Base-by-base conservation (phyloP, 495 filamentous ascomycete genomes). In the Tuber borchii region DNA sequence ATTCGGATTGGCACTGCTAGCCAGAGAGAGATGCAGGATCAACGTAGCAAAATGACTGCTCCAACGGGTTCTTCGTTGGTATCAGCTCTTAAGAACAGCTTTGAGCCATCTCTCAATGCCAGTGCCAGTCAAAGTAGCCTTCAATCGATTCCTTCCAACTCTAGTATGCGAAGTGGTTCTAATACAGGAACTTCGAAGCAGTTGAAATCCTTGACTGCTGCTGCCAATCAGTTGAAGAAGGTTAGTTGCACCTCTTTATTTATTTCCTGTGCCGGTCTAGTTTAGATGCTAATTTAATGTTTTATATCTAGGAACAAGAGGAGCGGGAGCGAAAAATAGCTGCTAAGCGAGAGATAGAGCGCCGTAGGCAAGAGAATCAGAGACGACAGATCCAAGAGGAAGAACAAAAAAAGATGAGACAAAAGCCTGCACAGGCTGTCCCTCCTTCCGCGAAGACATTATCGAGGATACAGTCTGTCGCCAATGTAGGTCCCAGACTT, bases 271-370 rank as follows among this genome's bases (percentile, higher is more conserved):
- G 1, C 26, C 42, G 37, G n/a, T 45, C 34, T 37, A 6, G 31
- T 42, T 51, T 31, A 6, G n/a, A 34, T 79, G n/a, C 77, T 79
- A 43, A 79, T 71, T 31, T 14, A 14, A 5, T 65, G 10, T 70
- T 69, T 56, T 17, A 34, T 40, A 61, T 40, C 72, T 19, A 79
- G 77, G 81, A 82, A 12, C 80, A 82, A 72, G 81, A 83, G 68
- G 82, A 83, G 17, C 76, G 74, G 46, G 81, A 83, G 83, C 94
- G 91, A 84, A 93, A 91, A 82, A 88, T 87, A n/a, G 89, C 90
- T 2, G 88, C 90, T 71, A 88, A 90, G 83, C 90, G 91, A 82
- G 91, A 91, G 9, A 87, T 90, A 72, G 89, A 91, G 77, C 89
- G 89, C 81, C 88, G 87, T 75, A 86, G 87, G 79, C 79, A 86